phyloP scores from a whole-genome alignment of 805 yeast species.

The Candida silvatica region DNA sequence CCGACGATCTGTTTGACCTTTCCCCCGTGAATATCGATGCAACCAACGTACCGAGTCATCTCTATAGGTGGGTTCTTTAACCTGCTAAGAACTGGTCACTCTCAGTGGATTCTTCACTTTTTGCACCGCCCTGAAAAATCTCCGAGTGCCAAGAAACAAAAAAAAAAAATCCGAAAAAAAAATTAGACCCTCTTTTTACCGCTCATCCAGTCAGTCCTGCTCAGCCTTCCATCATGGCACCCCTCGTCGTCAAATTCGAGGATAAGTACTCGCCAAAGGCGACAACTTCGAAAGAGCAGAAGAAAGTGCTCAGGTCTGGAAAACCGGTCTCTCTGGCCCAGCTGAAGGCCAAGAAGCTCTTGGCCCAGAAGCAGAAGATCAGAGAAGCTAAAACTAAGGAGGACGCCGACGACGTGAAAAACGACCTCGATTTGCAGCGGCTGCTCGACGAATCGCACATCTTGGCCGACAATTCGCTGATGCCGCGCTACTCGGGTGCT shows the following conservation, averaged over 20 bases:
- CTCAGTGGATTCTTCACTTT: too few species aligned
- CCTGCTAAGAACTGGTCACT: too few species aligned
- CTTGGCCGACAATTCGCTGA: slow-evolving; percentile 26
- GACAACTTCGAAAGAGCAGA: slow-evolving; percentile 34
- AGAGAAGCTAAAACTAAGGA: slow-evolving; percentile 24
- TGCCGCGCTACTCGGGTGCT: slow-evolving; percentile 46
- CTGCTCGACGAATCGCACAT: slow-evolving; percentile 68
- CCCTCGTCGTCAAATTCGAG: slow-evolving; percentile 40
- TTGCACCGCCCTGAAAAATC: too few species aligned
- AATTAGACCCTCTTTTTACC: too few species aligned
- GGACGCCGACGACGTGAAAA: slow-evolving; percentile 48
- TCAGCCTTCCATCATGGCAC: slow-evolving; percentile 25
- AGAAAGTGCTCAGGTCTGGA: slow-evolving; percentile 48
- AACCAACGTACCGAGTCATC: slow-evolving; percentile 88
- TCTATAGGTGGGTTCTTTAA: too few species aligned
- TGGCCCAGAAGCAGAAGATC: slow-evolving; percentile 22
- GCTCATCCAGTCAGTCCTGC: neutral
- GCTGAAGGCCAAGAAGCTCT: slow-evolving; percentile 27
- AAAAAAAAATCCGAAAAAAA: neutral
- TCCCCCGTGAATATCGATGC: slow-evolving; percentile 93
- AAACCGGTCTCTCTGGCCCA: slow-evolving; percentile 43
- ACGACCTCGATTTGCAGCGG: slow-evolving; percentile 67
- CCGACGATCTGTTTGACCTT: slow-evolving; percentile 97
- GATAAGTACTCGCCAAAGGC: slow-evolving; percentile 24
- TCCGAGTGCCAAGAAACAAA: too few species aligned